Conservation (phyloP, 2,329 filamentous ascomycete genomes). For the Decorospora gaudefroyi region DNA sequence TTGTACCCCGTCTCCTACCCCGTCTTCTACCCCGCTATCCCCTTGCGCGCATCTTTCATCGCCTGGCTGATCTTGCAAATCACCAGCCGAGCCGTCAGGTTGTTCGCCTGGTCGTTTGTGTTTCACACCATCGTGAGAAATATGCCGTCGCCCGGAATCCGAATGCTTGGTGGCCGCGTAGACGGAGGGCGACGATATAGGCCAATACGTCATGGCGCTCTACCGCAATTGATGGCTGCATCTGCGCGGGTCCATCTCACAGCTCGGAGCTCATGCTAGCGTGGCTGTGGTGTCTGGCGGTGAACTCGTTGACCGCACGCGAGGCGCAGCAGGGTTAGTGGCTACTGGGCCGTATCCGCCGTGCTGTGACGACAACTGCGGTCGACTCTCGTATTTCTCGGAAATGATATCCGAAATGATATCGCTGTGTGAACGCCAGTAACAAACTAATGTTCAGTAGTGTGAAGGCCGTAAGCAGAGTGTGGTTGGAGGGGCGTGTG, state of each 20-base stretch:
- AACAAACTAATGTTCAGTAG: too few species aligned
- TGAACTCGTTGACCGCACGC: conserved; percentile 11
- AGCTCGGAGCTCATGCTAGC: conserved; percentile 31
- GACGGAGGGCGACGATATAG: conserved; percentile 79
- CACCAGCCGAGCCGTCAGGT: conserved; percentile 20
- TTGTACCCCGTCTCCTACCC: conserved; percentile 17
- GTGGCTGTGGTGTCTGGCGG: conserved; percentile 32
- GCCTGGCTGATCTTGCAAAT: conserved; percentile 13
- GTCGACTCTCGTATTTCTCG: background rate
- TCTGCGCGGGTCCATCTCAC: conserved; percentile 45
- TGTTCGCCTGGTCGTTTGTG: conserved; percentile 28
- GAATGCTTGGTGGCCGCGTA: conserved; percentile 76
- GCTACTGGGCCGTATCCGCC: conserved; percentile 15
- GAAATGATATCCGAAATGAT: background rate
- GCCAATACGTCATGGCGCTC: conserved; percentile 79
- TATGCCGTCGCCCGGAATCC: conserved; percentile 58
- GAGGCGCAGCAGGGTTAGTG: conserved; percentile 23
- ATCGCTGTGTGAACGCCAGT: too few species aligned
- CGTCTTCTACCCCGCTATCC: conserved; percentile 14
- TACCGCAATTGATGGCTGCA: conserved; percentile 45
- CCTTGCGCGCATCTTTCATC: conserved; percentile 15
- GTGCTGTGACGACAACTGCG: conserved; percentile 8
- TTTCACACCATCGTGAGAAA: conserved; percentile 63
- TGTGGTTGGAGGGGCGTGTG: background rate
- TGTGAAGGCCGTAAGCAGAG: too few species aligned